These are phyloP conservation scores for Camellia oleifera DNA, from an alignment of 179 eudicot genomes.

Conservation along the genomic window DNA sequence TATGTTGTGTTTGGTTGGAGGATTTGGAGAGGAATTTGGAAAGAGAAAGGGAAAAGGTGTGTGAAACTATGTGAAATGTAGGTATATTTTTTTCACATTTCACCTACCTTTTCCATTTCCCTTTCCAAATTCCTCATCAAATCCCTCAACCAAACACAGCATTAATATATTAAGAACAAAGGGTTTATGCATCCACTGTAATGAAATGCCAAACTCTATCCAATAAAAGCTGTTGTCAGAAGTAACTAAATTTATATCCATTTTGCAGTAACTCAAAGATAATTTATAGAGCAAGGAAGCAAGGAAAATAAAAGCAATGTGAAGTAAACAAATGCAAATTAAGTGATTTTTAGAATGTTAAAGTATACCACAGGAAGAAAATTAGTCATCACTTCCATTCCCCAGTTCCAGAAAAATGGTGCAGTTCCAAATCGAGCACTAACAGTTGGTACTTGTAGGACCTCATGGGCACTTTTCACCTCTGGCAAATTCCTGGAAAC, in stretches of 20 bases:
- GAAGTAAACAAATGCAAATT: neutral
- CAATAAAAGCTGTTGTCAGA: too few species aligned
- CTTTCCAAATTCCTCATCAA: too few species aligned
- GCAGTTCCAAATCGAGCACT: conserved; percentile 95
- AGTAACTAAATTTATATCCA: neutral
- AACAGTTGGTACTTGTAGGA: conserved; percentile 82
- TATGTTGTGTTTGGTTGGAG: too few species aligned
- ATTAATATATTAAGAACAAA: too few species aligned
- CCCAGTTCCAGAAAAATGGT: conserved; percentile 99
- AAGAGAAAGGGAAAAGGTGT: too few species aligned
- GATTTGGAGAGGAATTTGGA: too few species aligned
- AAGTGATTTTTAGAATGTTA: conserved; percentile 1
- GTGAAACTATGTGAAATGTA: too few species aligned
- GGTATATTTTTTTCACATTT: too few species aligned
- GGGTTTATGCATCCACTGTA: too few species aligned
- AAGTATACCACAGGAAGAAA: conserved; percentile 67
- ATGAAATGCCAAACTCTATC: too few species aligned
- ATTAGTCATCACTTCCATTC: conserved; percentile 70
- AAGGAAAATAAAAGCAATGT: neutral
- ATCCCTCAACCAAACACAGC: too few species aligned
- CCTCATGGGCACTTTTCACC: conserved; percentile 76
- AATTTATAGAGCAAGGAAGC: neutral
- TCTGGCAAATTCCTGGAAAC: conserved; percentile 85
- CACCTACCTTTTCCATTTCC: too few species aligned
- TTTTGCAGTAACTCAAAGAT: neutral